phyloP scores from a whole-genome alignment of 345 rosid genomes.

The Corchorus olitorius region DNA sequence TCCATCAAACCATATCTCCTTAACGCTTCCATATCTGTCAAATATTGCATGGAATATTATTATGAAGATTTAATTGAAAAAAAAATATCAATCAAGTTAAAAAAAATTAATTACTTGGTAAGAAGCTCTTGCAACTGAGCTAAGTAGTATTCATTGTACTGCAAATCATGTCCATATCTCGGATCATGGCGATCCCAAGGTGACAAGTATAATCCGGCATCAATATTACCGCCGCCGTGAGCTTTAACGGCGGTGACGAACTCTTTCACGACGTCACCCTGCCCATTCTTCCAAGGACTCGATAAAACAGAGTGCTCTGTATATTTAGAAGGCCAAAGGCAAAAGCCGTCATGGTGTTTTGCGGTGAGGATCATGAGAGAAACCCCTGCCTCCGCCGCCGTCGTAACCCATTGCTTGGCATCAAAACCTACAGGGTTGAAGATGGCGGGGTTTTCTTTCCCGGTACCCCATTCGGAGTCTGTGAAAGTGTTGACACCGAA shows the following conservation, averaged over 20 bases:
- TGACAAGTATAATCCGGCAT: conserved; percentile 63
- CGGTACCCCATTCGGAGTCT: conserved; percentile 72
- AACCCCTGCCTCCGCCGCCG: conserved; percentile 56
- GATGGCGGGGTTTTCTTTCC: conserved; percentile 56
- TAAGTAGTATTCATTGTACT: conserved; percentile 67
- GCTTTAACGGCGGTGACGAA: conserved; percentile 44
- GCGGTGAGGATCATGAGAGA: conserved; percentile 68
- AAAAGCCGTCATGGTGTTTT: conserved; percentile 83
- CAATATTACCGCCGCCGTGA: conserved; percentile 37
- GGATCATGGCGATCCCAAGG: conserved; percentile 80
- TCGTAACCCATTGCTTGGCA: conserved; percentile 54
- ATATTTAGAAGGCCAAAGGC: conserved; percentile 72
- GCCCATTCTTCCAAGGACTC: conserved; percentile 62
- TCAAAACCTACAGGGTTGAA: conserved; percentile 54
- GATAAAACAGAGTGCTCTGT: conserved; percentile 64
- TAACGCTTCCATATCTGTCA: conserved; percentile 54
- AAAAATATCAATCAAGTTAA: neutral
- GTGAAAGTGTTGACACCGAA: conserved; percentile 87
- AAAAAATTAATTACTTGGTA: conserved; percentile 31
- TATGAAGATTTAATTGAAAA: neutral
- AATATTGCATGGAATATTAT: neutral
- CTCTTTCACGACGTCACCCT: conserved; percentile 66
- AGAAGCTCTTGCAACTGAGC: conserved; percentile 76
- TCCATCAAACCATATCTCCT: conserved; percentile 86
- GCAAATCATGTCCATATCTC: conserved; percentile 59